A percentile compares a stretch with the other conserved stretches of the same genome.
Conservation (phyloP, 2,329 filamentous ascomycete species). For the Stagonosporopsis rhizophila region DNA sequence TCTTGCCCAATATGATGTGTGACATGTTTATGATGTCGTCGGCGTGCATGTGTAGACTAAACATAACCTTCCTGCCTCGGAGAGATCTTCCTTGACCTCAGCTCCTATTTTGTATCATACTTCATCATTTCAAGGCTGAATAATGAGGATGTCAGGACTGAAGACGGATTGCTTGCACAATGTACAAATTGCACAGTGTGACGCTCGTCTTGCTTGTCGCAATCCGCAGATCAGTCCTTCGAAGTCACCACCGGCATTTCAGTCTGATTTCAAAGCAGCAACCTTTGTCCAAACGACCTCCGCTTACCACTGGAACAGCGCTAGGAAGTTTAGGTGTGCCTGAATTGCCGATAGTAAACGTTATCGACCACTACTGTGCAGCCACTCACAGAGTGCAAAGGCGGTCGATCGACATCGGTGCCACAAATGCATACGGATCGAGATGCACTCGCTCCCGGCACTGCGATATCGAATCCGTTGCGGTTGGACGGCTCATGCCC, state of each 20-base stretch:
- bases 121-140: background rate
- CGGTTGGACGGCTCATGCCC: conserved; percentile 1
- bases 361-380: conserved; percentile 2
- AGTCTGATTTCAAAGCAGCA: conserved; percentile 17
- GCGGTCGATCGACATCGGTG: conserved; percentile 16
- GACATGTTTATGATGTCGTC: background rate
- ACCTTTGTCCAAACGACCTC: conserved; percentile 6
- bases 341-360: conserved; percentile 9
- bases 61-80: background rate
- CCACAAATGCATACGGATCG: conserved; percentile 10
- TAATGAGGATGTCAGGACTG: background rate
- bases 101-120: too few relatives aligned
- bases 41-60: background rate
- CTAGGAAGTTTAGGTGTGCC: conserved; percentile 7
- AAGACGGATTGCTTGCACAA: background rate
- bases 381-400: conserved; percentile 11
- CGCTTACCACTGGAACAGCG: conserved; percentile 2
- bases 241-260: conserved; percentile 4
- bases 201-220: background rate
- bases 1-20: background rate
- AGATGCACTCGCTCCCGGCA: conserved; percentile 13
- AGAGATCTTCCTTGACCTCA: background rate
- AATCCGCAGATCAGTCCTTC: background rate
- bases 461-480: background rate
- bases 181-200: background rate